These are phyloP conservation scores for Metschnikowia aberdeeniae DNA, from an alignment of 805 yeast genomes.

Conservation along the genomic window DNA sequence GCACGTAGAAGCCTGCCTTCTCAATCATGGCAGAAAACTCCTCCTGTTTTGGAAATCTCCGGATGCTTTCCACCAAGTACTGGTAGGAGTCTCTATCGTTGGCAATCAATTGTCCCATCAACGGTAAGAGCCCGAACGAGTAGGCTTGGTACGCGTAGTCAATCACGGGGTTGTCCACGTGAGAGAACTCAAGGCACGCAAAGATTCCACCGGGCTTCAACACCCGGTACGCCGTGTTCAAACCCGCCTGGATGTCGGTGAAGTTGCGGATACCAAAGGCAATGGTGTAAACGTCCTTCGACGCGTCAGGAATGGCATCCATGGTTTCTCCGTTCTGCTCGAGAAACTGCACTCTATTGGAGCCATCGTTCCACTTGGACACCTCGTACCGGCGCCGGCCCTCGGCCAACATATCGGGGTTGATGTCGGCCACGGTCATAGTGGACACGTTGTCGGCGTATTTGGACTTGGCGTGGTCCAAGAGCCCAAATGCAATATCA, in stretches of 20 bases:
- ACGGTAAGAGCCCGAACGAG: constrained; percentile 81
- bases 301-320: constrained; percentile 77
- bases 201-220: constrained; percentile 97
- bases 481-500: constrained; percentile 91
- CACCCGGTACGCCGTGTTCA: constrained; percentile 92
- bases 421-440: constrained; percentile 93
- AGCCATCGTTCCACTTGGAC: constrained; percentile 54
- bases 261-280: constrained; percentile 98
- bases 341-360: constrained; percentile 66
- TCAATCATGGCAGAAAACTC: constrained; percentile 87
- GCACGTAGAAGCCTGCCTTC: constrained; percentile 87
- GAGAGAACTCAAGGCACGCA: constrained; percentile 93
- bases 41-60: constrained; percentile 88
- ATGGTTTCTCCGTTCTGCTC: constrained; percentile 92
- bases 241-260: constrained; percentile 89
- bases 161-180: constrained; percentile 74
- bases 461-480: constrained; percentile 81
- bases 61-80: constrained; percentile 91
- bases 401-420: constrained; percentile 92
- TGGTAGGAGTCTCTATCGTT: constrained; percentile 95
- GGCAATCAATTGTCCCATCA: constrained; percentile 94
- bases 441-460: constrained; percentile 71
- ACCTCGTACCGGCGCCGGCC: constrained; percentile 73
- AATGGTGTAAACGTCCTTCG: constrained; percentile 93
- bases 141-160: constrained; percentile 81